These are phyloP conservation scores for Furculomyces boomerangus DNA, from an alignment of 371 early-diverging fungal species.

Conservation along the genomic window DNA sequence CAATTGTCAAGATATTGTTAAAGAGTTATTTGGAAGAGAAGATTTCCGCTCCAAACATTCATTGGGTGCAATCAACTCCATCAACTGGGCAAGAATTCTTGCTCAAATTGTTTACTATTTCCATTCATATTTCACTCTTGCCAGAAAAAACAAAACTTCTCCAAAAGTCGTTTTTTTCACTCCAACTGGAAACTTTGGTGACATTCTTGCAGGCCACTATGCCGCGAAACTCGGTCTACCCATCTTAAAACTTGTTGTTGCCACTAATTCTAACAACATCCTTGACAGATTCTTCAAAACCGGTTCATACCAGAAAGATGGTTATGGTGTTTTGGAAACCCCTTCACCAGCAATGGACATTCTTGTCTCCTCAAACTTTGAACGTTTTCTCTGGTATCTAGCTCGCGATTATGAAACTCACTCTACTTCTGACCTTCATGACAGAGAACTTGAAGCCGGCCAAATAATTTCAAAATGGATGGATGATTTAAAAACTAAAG, in stretches of 20 bases:
- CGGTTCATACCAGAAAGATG: conserved; percentile 57
- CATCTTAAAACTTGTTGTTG: conserved; percentile 55
- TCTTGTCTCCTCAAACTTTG: conserved; percentile 87
- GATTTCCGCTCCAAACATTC: conserved; percentile 55
- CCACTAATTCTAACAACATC: conserved; percentile 93
- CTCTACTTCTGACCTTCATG: conserved; percentile 18
- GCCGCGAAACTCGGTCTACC: conserved; percentile 86
- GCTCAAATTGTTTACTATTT: conserved; percentile 93
- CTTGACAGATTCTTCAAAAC: conserved; percentile 81
- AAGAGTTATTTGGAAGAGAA: conserved; percentile 64
- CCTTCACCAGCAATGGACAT: conserved; percentile 97
- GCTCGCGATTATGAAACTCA: conserved; percentile 32
- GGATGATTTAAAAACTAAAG: conserved; percentile 47
- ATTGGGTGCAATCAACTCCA: conserved; percentile 93
- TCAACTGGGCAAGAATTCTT: conserved; percentile 95
- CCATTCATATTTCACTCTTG: conserved; percentile 63
- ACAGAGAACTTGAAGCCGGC: conserved; percentile 31
- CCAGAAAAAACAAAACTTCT: conserved; percentile 30
- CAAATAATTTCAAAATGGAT: conserved; percentile 53
- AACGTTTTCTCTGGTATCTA: conserved; percentile 83
- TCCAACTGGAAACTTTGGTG: conserved; percentile 98
- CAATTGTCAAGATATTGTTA: conserved; percentile 93
- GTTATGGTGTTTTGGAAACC: conserved; percentile 47
- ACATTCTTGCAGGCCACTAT: conserved; percentile 87
- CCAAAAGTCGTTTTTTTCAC: conserved; percentile 61